A percentile compares a stretch with the other conserved stretches of the same genome.
Evolutionary conservation across 2,329 filamentous ascomycete genomes (phyloP).

Genomic region (Botrytis fabae): DNA sequence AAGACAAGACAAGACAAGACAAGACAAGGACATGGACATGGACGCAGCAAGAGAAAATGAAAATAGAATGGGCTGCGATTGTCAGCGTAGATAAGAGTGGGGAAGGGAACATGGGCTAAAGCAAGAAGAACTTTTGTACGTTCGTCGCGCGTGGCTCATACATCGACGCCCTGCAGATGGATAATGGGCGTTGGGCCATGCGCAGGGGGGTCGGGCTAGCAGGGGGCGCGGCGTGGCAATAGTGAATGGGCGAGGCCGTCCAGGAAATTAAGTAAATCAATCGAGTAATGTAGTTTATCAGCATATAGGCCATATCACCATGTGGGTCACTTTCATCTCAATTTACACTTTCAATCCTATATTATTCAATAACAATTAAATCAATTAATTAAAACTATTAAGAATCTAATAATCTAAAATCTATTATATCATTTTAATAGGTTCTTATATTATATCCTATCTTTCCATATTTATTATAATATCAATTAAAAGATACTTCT

Average conservation of each 20-base stretch:
- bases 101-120: not conserved
- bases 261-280: not conserved
- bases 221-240: not conserved
- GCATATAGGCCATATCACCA: no score
- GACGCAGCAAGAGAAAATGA: not conserved
- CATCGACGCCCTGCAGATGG: not conserved
- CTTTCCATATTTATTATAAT: no score
- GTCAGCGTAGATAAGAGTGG: slow-evolving; percentile 5
- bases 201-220: not conserved
- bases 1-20: no score
- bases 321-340: no score
- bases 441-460: no score
- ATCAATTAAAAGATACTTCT: no score
- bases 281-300: no score
- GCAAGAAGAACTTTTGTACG: not conserved
- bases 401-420: no score
- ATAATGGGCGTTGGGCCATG: not conserved
- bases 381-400: no score
- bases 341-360: no score
- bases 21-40: not conserved
- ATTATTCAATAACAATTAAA: no score
- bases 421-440: no score
- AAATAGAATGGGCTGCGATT: not conserved
- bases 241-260: not conserved
- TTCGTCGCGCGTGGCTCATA: not conserved